A percentile compares a stretch with the other conserved stretches of the same genome.
Conservation (phyloP, 2,329 filamentous ascomycete genomes). For the Fusarium pseudonygamai region DNA sequence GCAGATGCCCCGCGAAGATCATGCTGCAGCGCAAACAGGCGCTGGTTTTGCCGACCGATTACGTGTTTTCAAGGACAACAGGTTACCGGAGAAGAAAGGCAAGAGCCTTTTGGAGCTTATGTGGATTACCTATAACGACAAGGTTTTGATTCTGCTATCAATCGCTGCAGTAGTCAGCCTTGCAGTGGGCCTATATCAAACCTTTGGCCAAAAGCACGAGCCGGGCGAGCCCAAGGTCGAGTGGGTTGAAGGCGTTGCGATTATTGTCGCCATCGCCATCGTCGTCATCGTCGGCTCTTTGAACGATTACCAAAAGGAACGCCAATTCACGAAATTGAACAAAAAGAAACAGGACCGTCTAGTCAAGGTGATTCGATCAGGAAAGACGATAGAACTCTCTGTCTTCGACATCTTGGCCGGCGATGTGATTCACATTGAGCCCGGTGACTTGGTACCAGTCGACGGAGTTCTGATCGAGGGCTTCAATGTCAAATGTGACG, state of each 20-base stretch:
- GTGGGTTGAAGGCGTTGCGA: slow-evolving; percentile 85
- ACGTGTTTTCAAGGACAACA: slow-evolving; percentile 77
- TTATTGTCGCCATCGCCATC: slow-evolving; percentile 81
- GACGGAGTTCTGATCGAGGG: slow-evolving; percentile 79
- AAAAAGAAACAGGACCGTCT: slow-evolving; percentile 80
- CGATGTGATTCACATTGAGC: slow-evolving; percentile 77
- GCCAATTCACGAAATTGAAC: slow-evolving; percentile 81
- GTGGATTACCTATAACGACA: slow-evolving; percentile 88
- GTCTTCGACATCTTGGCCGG: slow-evolving; percentile 76
- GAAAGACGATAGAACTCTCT: slow-evolving; percentile 74
- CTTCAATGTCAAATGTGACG: slow-evolving; percentile 79
- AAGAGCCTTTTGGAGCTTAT: slow-evolving; percentile 78
- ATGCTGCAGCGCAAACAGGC: slow-evolving; percentile 11
- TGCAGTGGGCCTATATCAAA: slow-evolving; percentile 79
- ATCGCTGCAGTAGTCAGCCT: slow-evolving; percentile 77
- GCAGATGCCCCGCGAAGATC: slow-evolving; percentile 43
- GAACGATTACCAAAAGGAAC: slow-evolving; percentile 84
- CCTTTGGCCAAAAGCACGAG: slow-evolving; percentile 68
- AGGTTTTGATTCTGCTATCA: slow-evolving; percentile 77
- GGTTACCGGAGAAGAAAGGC: slow-evolving; percentile 76
- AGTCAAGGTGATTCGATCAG: slow-evolving; percentile 77
- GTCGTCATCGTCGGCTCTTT: slow-evolving; percentile 80
- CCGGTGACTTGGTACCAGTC: slow-evolving; percentile 78
- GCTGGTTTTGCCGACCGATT: slow-evolving; percentile 68
- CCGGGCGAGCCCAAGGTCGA: slow-evolving; percentile 67